Evolutionary conservation across 345 rosid species (phyloP), one percentile per base, ranked within the genome.

Genomic region (Noccaea caerulescens): DNA sequence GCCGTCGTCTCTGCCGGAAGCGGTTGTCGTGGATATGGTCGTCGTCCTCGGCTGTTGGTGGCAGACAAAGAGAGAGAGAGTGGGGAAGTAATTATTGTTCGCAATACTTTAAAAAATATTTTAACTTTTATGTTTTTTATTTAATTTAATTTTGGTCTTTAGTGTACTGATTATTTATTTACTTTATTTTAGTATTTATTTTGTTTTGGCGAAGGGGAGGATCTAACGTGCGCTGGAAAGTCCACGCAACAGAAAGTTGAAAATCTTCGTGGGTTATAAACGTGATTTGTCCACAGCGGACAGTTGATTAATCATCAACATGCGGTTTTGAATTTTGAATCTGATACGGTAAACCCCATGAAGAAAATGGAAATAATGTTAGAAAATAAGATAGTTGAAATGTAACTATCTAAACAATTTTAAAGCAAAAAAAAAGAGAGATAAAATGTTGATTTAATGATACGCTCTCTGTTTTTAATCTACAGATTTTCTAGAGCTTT

Each of bases 11-110:
- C 38, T n/a, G 36, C 36, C 78, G 64, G 52, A 30, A 46, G 25
- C 71, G 60, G 78, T 68, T 45, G 64, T 45, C 37, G 73, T 61
- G 71, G 66, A 62, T 55, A 68, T 54, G 79, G 79, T 76, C 75
- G 79, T 76, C 79, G 79, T 76, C 79, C 47, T 56, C 53, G 60
- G 66, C 79, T 69, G 56, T 62, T 56, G 75, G 65, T 69, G 66
- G 75, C 71, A 76, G 75, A 69, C 74, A 62, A 9, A 14, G 73
- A 72, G 56, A 67, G 45, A 72, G 30, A 27, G 30, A 27, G 27
- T 4, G 50, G 30, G 73, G 52, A 53, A 69, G 52, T 69, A 55
- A 69, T 76, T 63, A 76, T 76, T 63, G 59, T 63, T 63, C n/a
- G 71, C 68, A 69, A 59, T 60, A 51, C 56, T 68, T 68, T 60